Conservation (phyloP, 306 rosid species). For the Abrus pulchellus region DNA sequence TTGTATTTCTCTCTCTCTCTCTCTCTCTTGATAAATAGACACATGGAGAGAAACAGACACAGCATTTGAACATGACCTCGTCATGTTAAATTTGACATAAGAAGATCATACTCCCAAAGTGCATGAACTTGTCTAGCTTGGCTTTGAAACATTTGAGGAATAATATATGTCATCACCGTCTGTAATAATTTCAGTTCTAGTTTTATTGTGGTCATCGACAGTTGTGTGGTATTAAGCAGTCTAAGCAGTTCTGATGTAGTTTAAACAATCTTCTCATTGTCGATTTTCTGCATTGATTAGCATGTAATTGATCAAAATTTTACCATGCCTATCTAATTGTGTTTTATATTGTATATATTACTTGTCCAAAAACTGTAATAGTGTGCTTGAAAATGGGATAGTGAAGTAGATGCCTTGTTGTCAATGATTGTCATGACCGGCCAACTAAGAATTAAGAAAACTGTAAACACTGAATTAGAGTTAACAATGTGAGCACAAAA, state of each 20-base stretch:
- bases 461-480: slow-evolving; percentile 7
- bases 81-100: too few species aligned
- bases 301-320: slow-evolving; percentile 6
- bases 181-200: slow-evolving; percentile 1
- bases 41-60: background rate
- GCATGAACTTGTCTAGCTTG: background rate
- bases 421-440: slow-evolving; percentile 5
- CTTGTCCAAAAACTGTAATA: slow-evolving; percentile 28
- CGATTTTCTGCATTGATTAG: slow-evolving; percentile 10
- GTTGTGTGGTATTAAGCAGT: slow-evolving; percentile 13
- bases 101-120: background rate
- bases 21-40: background rate
- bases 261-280: slow-evolving; percentile 16
- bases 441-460: slow-evolving; percentile 36
- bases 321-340: slow-evolving; percentile 20
- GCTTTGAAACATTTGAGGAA: slow-evolving; percentile 31
- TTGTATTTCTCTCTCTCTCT: background rate
- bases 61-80: background rate
- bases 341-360: slow-evolving; percentile 19
- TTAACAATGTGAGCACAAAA: slow-evolving; percentile 18
- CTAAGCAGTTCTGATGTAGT: slow-evolving; percentile 20
- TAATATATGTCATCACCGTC: slow-evolving; percentile 10
- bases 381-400: slow-evolving; percentile 26
- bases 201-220: slow-evolving; percentile 11
- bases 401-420: slow-evolving; percentile 20